Evolutionary conservation across 441 rosid species (phyloP), one percentile per base, ranked within the genome.

Genomic region (Gossypium laxum): DNA sequence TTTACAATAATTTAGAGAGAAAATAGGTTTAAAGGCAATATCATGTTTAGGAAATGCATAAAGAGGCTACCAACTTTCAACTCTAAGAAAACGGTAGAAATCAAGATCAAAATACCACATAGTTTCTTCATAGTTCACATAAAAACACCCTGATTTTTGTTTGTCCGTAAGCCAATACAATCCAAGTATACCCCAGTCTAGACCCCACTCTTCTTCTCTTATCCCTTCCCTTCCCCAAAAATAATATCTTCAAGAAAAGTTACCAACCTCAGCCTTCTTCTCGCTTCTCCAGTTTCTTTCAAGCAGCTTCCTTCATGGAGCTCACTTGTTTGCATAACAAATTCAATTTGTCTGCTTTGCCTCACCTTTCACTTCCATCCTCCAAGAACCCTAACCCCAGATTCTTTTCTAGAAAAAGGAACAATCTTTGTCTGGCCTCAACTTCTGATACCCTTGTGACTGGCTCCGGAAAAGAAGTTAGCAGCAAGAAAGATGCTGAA

Each of bases 391-490:
- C 78, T 12, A 59, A 70, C 59, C 73, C 82, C 28, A 75, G 79
- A 5, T 74, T 79, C 50, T 80, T 72, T 54, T 75, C 74, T 38
- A 6, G 71, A n/a, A 77, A 74, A 56, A 80, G 74, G 6, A 72
- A 75, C 45, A 83, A 45, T 67, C 64, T 72, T 26, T 84, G 80
- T 73, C 58, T 76, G 21, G 81, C 85, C 1, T 89, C 89, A 22
- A 78, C 84, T 82, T 84, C 93, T 59, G 92, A 88, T 50, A 88
- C 89, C 51, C 69, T 89, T 55, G 63, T 91, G 41, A 82, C 87
- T 2, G 87, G 87, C 55, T 82, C 89, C 15, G 63, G 78, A 8
- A 85, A 80, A 59, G 86, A 84, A 32, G 75, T 76, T 52, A 80
- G 73, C 54, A 85, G 85, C 83, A 79, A 74, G 79, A 81, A 80